Evolutionary conservation across 495 filamentous ascomycete genomes (phyloP), one percentile per base, ranked within the genome.

Genomic region (Parathielavia hyrcaniae): DNA sequence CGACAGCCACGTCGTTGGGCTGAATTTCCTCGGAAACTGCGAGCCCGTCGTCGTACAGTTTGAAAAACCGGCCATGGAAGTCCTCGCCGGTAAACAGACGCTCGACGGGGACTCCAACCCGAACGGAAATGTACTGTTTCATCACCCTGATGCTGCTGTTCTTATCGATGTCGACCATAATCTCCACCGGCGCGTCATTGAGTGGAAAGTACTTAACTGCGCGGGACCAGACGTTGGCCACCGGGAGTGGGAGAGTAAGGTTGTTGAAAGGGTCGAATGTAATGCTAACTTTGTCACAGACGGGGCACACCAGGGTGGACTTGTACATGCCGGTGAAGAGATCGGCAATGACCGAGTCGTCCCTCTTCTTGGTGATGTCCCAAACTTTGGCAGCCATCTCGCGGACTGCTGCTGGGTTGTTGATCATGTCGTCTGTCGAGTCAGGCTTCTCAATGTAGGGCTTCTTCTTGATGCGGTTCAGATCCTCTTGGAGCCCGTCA

Each of bases 241-340:
- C 81, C 0, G 93, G 95, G 34, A 98, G 75, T 56, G 93, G 95
- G 23, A 98, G 74, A 0, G 95, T 96, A 34, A 97, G 71, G 57
- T 90, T 93, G 74, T 89, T 97, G 79, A 95, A 98, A 2, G 93
- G 93, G 73, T 98, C 93, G 63, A 98, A 97, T 5, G 93, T 98
- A 60, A 98, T 96, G 79, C 90, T 96, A 72, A 96, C 86, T 75
- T 98, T 98, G 55, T 86, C 80, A 67, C 93, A 98, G 10, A 75
- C 81, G 1, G 92, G 95, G 68, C 93, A 98, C 57, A 90, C 83
- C 43, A 98, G 80, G 5, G 92, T 97, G 30, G 92, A 97, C 75
- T 97, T 96, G 79, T 97, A 98, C 78, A 97, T 89, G 51, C 93
- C 93, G 46, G 88, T 91, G 69, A 98, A 97, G 5, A 98, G 78